Conservation (phyloP, 306 rosid species). For the Rosa chinensis region DNA sequence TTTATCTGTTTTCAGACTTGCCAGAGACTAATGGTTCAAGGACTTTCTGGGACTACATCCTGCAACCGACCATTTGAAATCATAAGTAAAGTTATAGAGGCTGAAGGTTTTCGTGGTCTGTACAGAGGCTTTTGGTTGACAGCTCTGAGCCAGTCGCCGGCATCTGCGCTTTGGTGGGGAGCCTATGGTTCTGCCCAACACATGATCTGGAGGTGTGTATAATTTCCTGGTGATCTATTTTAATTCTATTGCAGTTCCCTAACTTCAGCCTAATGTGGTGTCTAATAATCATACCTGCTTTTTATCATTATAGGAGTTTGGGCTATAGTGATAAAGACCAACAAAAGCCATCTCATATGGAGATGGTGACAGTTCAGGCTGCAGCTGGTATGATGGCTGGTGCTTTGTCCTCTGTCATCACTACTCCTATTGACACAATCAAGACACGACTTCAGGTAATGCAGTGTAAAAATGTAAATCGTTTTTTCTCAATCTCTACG, state of each 20-base stretch:
- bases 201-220: conserved; percentile 73
- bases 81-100: conserved; percentile 47
- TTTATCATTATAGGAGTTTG: conserved; percentile 49
- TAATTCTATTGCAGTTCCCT: conserved; percentile 2
- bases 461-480: not conserved
- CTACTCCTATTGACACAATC: conserved; percentile 84
- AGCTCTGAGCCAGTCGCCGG: conserved; percentile 70
- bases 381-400: conserved; percentile 85
- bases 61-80: conserved; percentile 66
- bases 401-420: conserved; percentile 75
- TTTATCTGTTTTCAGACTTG: conserved; percentile 41
- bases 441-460: conserved; percentile 90
- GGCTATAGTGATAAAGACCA: conserved; percentile 55
- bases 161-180: conserved; percentile 98
- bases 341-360: conserved; percentile 71
- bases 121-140: conserved; percentile 86
- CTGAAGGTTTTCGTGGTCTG: conserved; percentile 80
- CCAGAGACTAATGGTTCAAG: conserved; percentile 92
- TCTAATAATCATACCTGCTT: not conserved
- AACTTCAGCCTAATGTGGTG: not conserved
- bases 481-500: not conserved
- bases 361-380: conserved; percentile 79
- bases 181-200: conserved; percentile 86
- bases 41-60: conserved; percentile 67
- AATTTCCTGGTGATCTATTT: not conserved